These are phyloP conservation scores for Rutstroemia sp. DNA, from an alignment of 2,329 filamentous ascomycete species.

Conservation along the genomic window DNA sequence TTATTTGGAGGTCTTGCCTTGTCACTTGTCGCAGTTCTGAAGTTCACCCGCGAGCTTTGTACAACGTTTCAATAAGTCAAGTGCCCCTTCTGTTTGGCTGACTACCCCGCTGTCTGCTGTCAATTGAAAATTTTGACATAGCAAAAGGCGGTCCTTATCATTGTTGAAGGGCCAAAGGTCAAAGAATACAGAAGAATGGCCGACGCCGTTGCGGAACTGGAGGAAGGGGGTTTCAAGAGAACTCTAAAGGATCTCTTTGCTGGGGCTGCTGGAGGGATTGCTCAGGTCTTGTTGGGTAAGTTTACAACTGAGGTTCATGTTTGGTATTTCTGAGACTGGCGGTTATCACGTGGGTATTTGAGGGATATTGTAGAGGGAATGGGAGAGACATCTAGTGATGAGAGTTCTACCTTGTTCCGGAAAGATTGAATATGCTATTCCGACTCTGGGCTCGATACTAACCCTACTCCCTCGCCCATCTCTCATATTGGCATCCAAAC, in stretches of 20 bases:
- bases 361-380: no score
- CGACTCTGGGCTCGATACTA: no score
- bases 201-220: constrained; percentile 26
- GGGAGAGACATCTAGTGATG: no score
- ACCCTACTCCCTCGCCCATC: no score
- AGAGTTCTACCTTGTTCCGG: no score
- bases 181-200: constrained; percentile 20
- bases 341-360: constrained; percentile 8
- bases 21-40: no score
- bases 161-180: neutral
- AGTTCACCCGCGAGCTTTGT: no score
- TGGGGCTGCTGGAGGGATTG: constrained; percentile 84
- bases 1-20: neutral
- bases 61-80: no score
- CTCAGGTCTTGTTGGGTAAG: constrained; percentile 88
- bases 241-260: constrained; percentile 76
- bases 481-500: neutral
- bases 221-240: constrained; percentile 26
- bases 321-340: neutral
- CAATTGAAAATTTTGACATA: neutral
- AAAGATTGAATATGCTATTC: no score
- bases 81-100: no score
- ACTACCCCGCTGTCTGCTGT: neutral
- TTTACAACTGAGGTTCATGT: constrained; percentile 21
- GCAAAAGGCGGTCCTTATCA: neutral